Conservation (phyloP, 371 early-diverging fungal genomes). For the Lichtheimia hyalospora region DNA sequence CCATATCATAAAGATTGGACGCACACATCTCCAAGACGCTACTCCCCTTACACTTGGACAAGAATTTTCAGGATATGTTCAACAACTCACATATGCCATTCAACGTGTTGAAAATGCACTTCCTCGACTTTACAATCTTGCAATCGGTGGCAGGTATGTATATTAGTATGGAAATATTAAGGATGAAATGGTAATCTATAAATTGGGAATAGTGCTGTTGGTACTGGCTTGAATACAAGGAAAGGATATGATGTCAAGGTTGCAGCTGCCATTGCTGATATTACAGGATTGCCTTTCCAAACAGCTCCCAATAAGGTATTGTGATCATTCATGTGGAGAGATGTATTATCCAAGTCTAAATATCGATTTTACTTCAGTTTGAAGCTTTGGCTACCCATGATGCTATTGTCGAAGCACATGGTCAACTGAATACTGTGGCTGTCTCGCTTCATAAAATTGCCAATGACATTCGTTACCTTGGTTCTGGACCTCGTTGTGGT, state of each 20-base stretch:
- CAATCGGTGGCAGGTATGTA: conserved; percentile 76
- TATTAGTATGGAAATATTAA: too few relatives aligned
- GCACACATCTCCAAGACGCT: conserved; percentile 89
- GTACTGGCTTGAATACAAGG: conserved; percentile 85
- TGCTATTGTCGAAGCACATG: conserved; percentile 86
- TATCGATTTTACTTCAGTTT: conserved; percentile 42
- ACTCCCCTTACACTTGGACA: conserved; percentile 87
- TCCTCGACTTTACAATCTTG: conserved; percentile 77
- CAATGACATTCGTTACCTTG: conserved; percentile 87
- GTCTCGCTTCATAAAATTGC: conserved; percentile 91
- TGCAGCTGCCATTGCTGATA: conserved; percentile 69
- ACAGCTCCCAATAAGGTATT: conserved; percentile 84
- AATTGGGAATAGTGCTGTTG: conserved; percentile 60
- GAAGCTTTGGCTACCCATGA: conserved; percentile 92
- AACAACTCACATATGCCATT: conserved; percentile 74
- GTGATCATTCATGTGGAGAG: neutral
- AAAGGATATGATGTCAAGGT: conserved; percentile 77
- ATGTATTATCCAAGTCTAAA: neutral
- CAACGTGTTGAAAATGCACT: conserved; percentile 70
- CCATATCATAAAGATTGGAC: conserved; percentile 86
- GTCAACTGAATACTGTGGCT: conserved; percentile 82
- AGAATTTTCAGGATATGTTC: conserved; percentile 88
- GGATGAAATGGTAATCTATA: too few relatives aligned
- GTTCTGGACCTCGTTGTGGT: conserved; percentile 91
- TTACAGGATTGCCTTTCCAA: conserved; percentile 74